phyloP scores from a whole-genome alignment of 345 rosid species.

The Tarenaya hassleriana region DNA sequence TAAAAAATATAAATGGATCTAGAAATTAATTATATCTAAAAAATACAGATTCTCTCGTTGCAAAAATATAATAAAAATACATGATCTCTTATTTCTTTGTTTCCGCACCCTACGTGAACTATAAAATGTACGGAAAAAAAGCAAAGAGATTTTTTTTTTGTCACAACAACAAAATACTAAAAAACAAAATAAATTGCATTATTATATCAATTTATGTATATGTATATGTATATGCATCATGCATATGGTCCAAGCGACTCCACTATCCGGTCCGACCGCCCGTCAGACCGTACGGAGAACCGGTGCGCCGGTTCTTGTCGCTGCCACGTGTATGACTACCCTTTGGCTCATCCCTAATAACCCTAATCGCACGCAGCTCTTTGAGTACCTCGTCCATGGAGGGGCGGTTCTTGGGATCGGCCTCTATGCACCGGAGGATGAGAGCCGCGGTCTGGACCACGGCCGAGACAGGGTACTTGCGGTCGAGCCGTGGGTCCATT shows the following conservation, averaged over 20 bases:
- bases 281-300: conserved; percentile 19
- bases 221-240: not conserved
- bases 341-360: conserved; percentile 30
- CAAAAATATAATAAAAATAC: no score
- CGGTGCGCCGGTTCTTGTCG: conserved; percentile 16
- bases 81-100: no score
- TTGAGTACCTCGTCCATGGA: conserved; percentile 58
- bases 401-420: conserved; percentile 63
- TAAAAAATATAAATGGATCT: no score
- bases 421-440: conserved; percentile 43
- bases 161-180: no score
- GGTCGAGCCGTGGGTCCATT: conserved; percentile 62
- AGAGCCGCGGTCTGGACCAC: conserved; percentile 44
- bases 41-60: no score
- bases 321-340: conserved; percentile 23
- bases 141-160: no score
- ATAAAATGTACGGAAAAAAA: no score
- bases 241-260: conserved; percentile 8
- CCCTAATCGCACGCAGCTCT: conserved; percentile 32
- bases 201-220: no score
- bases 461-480: conserved; percentile 42
- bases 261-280: conserved; percentile 26
- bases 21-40: no score
- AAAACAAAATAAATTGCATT: no score
- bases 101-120: no score